Base-by-base conservation (phyloP, 75 land plant genomes). In the Selaginella tamariscina region DNA sequence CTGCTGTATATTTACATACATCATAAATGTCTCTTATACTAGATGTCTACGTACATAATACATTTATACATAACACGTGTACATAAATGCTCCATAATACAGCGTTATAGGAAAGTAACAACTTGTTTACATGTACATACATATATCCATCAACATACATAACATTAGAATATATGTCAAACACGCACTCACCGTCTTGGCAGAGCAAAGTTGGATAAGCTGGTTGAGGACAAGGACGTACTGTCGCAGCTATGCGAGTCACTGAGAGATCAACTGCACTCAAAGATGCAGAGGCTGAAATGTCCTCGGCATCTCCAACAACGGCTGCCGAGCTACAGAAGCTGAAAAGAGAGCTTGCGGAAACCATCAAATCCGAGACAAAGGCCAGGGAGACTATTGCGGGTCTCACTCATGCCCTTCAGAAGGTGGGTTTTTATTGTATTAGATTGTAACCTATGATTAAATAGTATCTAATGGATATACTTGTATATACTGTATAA, bases 341-440 rank as follows among this genome's bases (percentile, higher is more conserved):
- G 44, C 73, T 69, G 18, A 68, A 68, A 27, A 66, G 77, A 20
- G 83, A 85, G 30, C 70, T 86, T 29, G 72, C 74, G 27, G 56
- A 54, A 26, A 75, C 67, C 54, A 75, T 70, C 33, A 28, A 64
- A 56, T 81, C 68, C 64, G 85, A 84, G 68, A 74, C 49, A 49
- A 78, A 91, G 72, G 81, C 77, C 9, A 80, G 75, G 65, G 86
- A 85, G 67, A 80, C 77, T 55, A 78, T 80, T 74, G 73, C 78
- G 23, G 82, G 78, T 29, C 74, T 88, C 1, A 82, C 86, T 8
- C 81, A 75, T 39, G 73, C 81, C 27, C 70, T 91, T 15, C 85
- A 82, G 63, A 55, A 72, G 72, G 86, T 81, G 24, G 30, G 32
- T 24, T 0, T 69, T 59, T 13, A 32, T 27, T 13, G 29, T 29